These are phyloP conservation scores for Phoma sp. DNA, from an alignment of 2,329 filamentous ascomycete species.

Conservation along the genomic window DNA sequence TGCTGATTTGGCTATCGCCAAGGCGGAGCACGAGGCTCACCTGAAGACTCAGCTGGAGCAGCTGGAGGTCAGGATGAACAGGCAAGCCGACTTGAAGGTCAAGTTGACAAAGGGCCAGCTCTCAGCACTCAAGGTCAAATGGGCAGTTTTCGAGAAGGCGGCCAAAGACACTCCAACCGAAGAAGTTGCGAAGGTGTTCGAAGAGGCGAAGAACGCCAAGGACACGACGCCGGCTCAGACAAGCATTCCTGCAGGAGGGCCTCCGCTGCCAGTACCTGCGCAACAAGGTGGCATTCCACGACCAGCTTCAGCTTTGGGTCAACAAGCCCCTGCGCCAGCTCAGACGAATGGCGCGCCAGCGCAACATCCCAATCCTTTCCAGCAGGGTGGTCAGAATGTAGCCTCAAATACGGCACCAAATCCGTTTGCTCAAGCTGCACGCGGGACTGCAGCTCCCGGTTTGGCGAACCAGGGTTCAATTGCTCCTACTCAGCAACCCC, in stretches of 20 bases:
- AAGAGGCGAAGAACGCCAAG: conserved; percentile 74
- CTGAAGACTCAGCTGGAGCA: conserved; percentile 45
- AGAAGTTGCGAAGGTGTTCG: conserved; percentile 87
- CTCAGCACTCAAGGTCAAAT: conserved; percentile 71
- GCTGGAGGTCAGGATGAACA: conserved; percentile 62
- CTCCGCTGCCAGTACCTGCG: conserved; percentile 11
- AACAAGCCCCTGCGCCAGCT: conserved; percentile 17
- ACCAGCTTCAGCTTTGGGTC: conserved; percentile 14
- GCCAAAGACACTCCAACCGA: conserved; percentile 84
- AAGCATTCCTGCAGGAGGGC: conserved; percentile 26
- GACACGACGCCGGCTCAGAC: conserved; percentile 35
- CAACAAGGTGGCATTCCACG: conserved; percentile 18
- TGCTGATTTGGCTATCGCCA: conserved; percentile 27
- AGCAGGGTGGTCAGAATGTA: conserved; percentile 17
- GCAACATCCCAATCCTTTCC: conserved; percentile 27
- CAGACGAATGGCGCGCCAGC: conserved; percentile 28
- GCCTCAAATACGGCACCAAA: conserved; percentile 17
- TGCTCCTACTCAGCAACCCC: conserved; percentile 23
- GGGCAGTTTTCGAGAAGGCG: conserved; percentile 80
- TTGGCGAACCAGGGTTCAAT: conserved; percentile 21
- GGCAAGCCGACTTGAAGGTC: conserved; percentile 68
- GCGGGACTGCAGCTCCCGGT: conserved; percentile 36
- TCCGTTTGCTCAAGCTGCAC: conserved; percentile 26
- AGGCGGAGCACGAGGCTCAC: conserved; percentile 49
- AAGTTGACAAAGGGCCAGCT: conserved; percentile 74